phyloP scores from a whole-genome alignment of 345 rosid genomes.

The Gossypium stocksii region DNA sequence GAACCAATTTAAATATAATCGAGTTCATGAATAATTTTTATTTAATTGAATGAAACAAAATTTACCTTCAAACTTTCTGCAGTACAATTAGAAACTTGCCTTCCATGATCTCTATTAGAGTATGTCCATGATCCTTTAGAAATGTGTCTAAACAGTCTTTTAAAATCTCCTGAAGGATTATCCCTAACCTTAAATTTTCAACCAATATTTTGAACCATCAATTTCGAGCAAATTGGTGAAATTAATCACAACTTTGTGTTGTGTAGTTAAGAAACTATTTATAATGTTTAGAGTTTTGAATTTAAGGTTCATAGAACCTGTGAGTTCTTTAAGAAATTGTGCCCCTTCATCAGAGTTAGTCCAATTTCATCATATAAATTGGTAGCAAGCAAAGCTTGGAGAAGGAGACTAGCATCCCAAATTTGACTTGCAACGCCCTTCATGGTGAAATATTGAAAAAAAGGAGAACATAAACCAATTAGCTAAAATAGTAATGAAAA shows the following conservation, averaged over 20 bases:
- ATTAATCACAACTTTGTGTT: too few species aligned
- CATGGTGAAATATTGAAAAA: background rate
- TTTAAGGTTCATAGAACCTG: background rate
- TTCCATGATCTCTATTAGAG: slow-evolving; percentile 64
- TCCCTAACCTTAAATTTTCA: background rate
- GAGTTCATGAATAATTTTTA: too few species aligned
- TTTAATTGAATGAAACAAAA: too few species aligned
- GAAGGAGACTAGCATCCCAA: slow-evolving; percentile 45
- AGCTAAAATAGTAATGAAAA: too few species aligned
- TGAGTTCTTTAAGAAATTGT: slow-evolving; percentile 64
- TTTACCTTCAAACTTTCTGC: slow-evolving; percentile 54
- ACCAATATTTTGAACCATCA: too few species aligned
- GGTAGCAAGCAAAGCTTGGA: slow-evolving; percentile 30
- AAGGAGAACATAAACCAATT: too few species aligned
- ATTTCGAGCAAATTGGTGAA: too few species aligned
- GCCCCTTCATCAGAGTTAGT: slow-evolving; percentile 53
- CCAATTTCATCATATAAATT: slow-evolving; percentile 48
- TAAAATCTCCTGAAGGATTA: slow-evolving; percentile 44
- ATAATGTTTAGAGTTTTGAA: too few species aligned
- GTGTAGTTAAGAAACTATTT: too few species aligned
- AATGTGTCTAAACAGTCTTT: slow-evolving; percentile 43
- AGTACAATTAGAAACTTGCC: slow-evolving; percentile 58
- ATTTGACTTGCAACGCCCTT: slow-evolving; percentile 47
- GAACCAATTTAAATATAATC: too few species aligned
- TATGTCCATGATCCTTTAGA: slow-evolving; percentile 62